Conservation (phyloP, 495 filamentous ascomycete genomes). For the Neurospora africana region DNA sequence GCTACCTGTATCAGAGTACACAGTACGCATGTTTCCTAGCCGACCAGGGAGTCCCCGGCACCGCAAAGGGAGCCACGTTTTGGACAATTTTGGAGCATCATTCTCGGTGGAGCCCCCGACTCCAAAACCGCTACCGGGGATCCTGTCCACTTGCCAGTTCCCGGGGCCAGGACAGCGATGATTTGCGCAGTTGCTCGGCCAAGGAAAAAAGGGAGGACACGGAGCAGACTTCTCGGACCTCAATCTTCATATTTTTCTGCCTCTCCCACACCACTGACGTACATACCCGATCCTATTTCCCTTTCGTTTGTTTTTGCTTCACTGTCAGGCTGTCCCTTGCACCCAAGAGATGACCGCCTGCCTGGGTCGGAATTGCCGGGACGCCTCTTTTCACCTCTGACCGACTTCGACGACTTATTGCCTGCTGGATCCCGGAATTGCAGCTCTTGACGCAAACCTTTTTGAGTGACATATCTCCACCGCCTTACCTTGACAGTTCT, state of each 20-base stretch:
- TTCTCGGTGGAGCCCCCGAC: background rate
- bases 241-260: background rate
- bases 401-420: background rate
- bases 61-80: background rate
- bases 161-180: background rate
- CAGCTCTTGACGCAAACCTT: background rate
- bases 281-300: background rate
- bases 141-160: background rate
- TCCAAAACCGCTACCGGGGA: background rate
- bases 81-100: background rate
- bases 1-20: background rate
- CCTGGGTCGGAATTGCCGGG: constrained; percentile 4
- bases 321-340: constrained; percentile 4
- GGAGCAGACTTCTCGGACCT: background rate
- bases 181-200: background rate
- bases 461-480: background rate
- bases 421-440: constrained; percentile 18
- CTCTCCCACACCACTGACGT: background rate
- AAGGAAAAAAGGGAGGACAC: background rate
- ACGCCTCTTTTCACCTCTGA: background rate
- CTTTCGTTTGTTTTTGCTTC: constrained; percentile 4
- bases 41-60: background rate
- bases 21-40: background rate
- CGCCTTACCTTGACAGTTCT: background rate
- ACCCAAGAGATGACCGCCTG: constrained; percentile 12